Evolutionary conservation across 2,329 filamentous ascomycete genomes (phyloP), one percentile per base, ranked within the genome.

Genomic region (Alternaria arbusti): DNA sequence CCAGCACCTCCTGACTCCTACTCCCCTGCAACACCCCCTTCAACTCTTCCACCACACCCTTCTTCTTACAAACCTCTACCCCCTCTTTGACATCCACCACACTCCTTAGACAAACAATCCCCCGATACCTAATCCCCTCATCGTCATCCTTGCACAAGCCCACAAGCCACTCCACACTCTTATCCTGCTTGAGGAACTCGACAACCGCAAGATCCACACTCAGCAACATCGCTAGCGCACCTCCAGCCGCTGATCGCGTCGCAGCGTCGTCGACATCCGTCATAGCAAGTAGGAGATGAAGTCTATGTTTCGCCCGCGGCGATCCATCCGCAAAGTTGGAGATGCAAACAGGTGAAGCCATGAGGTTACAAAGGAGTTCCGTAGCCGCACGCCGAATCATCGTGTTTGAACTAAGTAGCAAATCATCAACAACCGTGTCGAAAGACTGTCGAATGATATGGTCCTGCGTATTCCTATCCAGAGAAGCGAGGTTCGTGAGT

Each of bases 361-460:
- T 91, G 15, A 99, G 85, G 74, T 99, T 99, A 82, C 96, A 99
- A 22, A 97, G 85, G 3, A 99, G 86, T 79, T 99, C 94, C 25
- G 93, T 92, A 0, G 93, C 88, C 0, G 95, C 95, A 54, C 95
- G 92, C 59, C 91, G 90, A 17, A 99, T 87, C 67, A 91, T 86
- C 2, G 84, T 81, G 77, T 97, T 96, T 47, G 88, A 87, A 13
- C 89, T 91, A 1, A 98, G 86, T 1, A 98, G 84, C 17, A 94
- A 87, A 69, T 97, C 93, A 78, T 98, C 96, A 46, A 71, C 66
- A 17, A 97, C 86, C 20, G 88, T 88, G 1, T 88, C 78, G 88
- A 93, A 97, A 1, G 90, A 88, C 5, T 87, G 83, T 10, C 91
- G 88, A 36, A 97, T 88, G 54, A 97, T 94, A 15, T 86, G 84